Evolutionary conservation across 2,329 filamentous ascomycete genomes (phyloP), one percentile per base, ranked within the genome.

Genomic region (Paecilomyces fulvus): DNA sequence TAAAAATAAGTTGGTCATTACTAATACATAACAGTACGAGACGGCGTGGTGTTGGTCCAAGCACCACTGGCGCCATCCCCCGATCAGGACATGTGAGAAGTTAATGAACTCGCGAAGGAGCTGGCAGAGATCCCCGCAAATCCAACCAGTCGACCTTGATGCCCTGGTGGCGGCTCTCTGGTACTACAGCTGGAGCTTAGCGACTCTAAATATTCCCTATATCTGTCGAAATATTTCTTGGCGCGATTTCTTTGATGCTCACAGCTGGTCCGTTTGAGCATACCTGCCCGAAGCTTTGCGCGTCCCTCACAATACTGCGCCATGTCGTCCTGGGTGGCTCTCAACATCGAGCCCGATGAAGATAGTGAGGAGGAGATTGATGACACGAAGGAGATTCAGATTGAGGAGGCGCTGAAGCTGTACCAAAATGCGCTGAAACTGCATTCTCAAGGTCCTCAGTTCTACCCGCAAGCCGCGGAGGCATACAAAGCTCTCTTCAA

Each of bases 291-390:
- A 43, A 43, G 53, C 60, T 61, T 55, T 56, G 52, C 54, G 28
- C 52, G 59, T 56, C 60, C 54, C 57, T 53, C 28, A 55, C 58
- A 57, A 53, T 52, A 51, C 54, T 58, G 49, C 61, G 68, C 49
- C 58, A 79, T 79, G 78, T 74, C 78, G 37, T 81, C 84, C 65
- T 97, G 95, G 76, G 85, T 87, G 66, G 90, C 92, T 54, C 85
- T 96, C 73, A 99, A 99, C 71, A 84, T 97, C 74, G 92, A 96
- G 73, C 88, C 90, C 9, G 94, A 96, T 75, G 90, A 95, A 67
- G 89, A 90, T 57, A 79, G 87, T 61, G 91, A 96, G 69, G 90
- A 95, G 65, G 92, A 96, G 73, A 79, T 96, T 67, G 94, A 99
- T 71, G 91, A 94, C 66, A 96, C 92, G 31, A 94, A 92, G 71